Base-by-base conservation (phyloP, 2,329 filamentous ascomycete species). In the Colletotrichum lupini region DNA sequence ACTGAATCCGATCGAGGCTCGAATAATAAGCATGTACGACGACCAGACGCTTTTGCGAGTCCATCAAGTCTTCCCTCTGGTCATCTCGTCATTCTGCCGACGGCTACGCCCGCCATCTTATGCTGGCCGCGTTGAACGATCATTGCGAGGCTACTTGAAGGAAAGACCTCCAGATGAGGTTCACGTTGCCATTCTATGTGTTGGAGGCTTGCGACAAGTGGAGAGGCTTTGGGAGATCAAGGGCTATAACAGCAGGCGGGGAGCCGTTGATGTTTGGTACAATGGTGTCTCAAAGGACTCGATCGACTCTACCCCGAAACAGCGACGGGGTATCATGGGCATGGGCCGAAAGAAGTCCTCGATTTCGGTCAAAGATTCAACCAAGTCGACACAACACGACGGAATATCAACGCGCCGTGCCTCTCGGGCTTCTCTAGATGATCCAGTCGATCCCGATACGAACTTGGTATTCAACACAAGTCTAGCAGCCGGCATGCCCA, bases 181-280 rank as follows among this genome's bases (percentile, higher is more conserved):
- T 0, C 91, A 92, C 75, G 87, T 88, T 11, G 88, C 91, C 3
- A 88, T 91, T 14, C 77, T 92, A 11, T 89, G 87, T 56, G 82
- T 92, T 12, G 91, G 91, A 42, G 91, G 91, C 2, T 81, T 92
- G 68, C 86, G 90, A 9, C 89, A 92, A 77, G 90, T 92, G 1
- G 89, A 92, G 76, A 85, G 87, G 57, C 86, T 92, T 46, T 92
- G 91, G 91, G 90, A 92, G 77, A 90, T 91, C 52, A 91, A 91
- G 77, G 90, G 90, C 1, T 92, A 92, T 80, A 92, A 91, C 77
- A 84, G 84, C 64, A 85, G 91, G 37, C 85, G 90, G 69, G 84
- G 85, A 24, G 87, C 88, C 1, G 90, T 92, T 19, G 91, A 92
- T 76, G 82, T 78, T 5, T 92, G 90, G 90, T 91, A 88, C 78